A percentile compares a stretch with the other conserved stretches of the same genome.
phyloP scores from a whole-genome alignment of 2,329 filamentous ascomycete genomes.

The Colletotrichum musae region DNA sequence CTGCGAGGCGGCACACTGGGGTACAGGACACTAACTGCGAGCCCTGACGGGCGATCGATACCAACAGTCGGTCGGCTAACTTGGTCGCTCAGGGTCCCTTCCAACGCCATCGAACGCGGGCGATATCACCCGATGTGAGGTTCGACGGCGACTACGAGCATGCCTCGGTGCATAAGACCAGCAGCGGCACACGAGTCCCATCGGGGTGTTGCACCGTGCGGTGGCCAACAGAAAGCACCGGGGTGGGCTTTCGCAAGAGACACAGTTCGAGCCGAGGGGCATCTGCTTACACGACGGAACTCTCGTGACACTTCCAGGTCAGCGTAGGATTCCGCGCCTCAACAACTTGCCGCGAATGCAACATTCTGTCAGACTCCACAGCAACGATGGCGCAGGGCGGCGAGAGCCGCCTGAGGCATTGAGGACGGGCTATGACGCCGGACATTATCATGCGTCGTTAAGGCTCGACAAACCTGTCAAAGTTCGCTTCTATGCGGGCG shows the following conservation, averaged over 20 bases:
- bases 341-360: conserved; percentile 15
- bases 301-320: conserved; percentile 20
- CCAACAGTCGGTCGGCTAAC: conserved; percentile 8
- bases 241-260: not conserved
- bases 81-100: conserved; percentile 14
- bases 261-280: not conserved
- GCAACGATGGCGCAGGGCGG: conserved; percentile 9
- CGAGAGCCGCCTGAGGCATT: conserved; percentile 16
- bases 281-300: not conserved
- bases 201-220: not conserved
- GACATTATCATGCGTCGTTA: conserved; percentile 22
- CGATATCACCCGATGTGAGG: conserved; percentile 4
- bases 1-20: conserved; percentile 28
- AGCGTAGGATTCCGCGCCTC: conserved; percentile 35
- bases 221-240: not conserved
- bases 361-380: conserved; percentile 15
- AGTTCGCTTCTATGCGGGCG: conserved; percentile 21
- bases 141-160: not conserved
- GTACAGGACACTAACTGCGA: conserved; percentile 30
- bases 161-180: not conserved
- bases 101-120: conserved; percentile 1
- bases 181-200: not conserved
- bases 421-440: conserved; percentile 25
- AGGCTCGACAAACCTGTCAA: conserved; percentile 31
- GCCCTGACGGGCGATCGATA: conserved; percentile 30